Percentiles rank a stretch among this genome's conserved stretches.
These are phyloP conservation scores for Massarina eburnea DNA, from an alignment of 2,329 filamentous ascomycete species.

Conservation along the genomic window DNA sequence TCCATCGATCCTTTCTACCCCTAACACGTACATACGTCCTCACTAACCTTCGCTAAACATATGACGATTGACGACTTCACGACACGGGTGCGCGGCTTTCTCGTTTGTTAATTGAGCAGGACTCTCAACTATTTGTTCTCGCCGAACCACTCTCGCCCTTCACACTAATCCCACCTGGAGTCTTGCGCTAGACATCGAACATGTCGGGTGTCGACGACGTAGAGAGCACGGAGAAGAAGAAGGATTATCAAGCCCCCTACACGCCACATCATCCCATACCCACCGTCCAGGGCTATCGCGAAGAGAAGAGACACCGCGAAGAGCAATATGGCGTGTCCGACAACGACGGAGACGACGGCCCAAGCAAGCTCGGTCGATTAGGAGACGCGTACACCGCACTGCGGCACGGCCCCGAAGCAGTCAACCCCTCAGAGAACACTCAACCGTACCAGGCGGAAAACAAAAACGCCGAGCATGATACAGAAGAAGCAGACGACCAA, in stretches of 20 bases:
- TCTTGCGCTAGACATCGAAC: neutral
- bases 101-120: constrained; percentile 14
- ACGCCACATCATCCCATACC: constrained; percentile 49
- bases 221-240: constrained; percentile 37
- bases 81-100: constrained; percentile 8
- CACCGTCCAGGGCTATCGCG: constrained; percentile 49
- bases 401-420: constrained; percentile 31
- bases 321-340: constrained; percentile 33
- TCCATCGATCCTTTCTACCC: neutral
- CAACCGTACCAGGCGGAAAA: constrained; percentile 39
- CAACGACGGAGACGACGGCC: constrained; percentile 27
- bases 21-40: neutral
- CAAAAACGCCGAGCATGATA: constrained; percentile 37
- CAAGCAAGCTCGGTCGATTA: constrained; percentile 37
- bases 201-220: constrained; percentile 49
- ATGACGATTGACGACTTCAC: constrained; percentile 1
- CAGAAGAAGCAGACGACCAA: constrained; percentile 34
- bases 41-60: neutral
- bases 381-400: constrained; percentile 40
- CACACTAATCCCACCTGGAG: neutral
- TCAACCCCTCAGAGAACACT: constrained; percentile 22
- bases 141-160: neutral
- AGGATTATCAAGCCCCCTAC: constrained; percentile 47
- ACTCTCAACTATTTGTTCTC: neutral
- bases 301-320: constrained; percentile 49